Base-by-base conservation (phyloP, 2,329 filamentous ascomycete species). In the Beauveria bassiana region DNA sequence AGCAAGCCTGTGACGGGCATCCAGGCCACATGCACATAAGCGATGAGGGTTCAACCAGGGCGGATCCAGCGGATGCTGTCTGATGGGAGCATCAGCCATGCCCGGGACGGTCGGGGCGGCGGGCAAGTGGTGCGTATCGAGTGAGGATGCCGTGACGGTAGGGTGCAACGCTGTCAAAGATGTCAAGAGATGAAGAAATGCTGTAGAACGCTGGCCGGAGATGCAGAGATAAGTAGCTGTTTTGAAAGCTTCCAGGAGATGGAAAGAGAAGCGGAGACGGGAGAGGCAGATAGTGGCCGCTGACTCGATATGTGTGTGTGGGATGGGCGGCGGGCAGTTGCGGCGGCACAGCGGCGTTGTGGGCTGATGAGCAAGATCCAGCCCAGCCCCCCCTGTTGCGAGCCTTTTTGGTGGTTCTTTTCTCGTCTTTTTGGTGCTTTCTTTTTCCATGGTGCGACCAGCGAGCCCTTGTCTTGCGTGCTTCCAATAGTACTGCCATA, bases 1-100 rank as follows among this genome's bases (percentile, higher is more conserved):
- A 40, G 42, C 47, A 24, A 57, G 60, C 34, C 52, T 42, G 9
- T 57, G 34, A 46, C 43, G 28, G 53, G 42, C 53, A 57, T 61
- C 46, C 22, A 52, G 53, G 22, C 38, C 52, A 43, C 46, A 61
- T 52, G 38, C 52, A 43, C 46, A 61, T 52, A 46, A 40, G 34
- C 60, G n/a, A 45, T 38, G 28, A 51, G 10, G 38, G 42, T 54
- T 62, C 12, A 52, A 46, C 28, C 28, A 42, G 47, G 47, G 49
- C 61, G 47, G 31, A 46, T 47, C 38, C 56, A 59, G 54, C 61
- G 43, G 47, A 42, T 40, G 55, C 55, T 28, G 60, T 22, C 43
- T 47, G n/a, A 14, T 38, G 31, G 16, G n/a, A 53, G 46, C 53
- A 50, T 51, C 46, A 46, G 60, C 60, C 60, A 62, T 62, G 20